These are phyloP conservation scores for Verticillium nonalfalfae DNA, from an alignment of 2,329 filamentous ascomycete genomes.

Conservation along the genomic window DNA sequence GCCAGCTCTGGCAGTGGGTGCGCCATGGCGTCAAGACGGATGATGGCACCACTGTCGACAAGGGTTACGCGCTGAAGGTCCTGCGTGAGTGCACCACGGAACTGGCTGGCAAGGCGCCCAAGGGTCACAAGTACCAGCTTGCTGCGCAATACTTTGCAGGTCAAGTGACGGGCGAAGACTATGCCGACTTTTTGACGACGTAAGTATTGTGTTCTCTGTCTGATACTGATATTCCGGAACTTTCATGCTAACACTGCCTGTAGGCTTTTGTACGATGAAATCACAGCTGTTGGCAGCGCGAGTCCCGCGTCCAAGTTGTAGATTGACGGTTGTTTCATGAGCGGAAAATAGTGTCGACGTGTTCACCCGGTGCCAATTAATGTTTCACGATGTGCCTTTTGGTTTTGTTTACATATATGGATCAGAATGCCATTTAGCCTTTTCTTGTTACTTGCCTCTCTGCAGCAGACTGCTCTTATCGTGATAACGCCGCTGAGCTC, in stretches of 20 bases:
- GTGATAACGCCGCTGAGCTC: no score
- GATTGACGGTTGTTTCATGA: constrained; percentile 11
- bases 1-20: constrained; percentile 96
- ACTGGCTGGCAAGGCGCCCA: constrained; percentile 66
- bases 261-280: constrained; percentile 82
- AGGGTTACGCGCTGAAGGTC: constrained; percentile 80
- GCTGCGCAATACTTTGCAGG: constrained; percentile 88
- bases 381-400: neutral
- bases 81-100: constrained; percentile 79
- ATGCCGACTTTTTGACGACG: constrained; percentile 90
- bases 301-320: constrained; percentile 58
- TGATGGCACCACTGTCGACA: constrained; percentile 89
- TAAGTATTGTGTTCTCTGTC: constrained; percentile 35
- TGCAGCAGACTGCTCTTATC: no score
- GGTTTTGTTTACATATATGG: neutral
- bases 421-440: constrained; percentile 2
- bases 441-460: no score
- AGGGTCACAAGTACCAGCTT: constrained; percentile 87
- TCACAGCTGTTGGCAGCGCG: constrained; percentile 64
- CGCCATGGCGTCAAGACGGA: constrained; percentile 67
- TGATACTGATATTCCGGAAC: neutral
- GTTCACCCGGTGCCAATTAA: neutral
- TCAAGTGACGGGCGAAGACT: constrained; percentile 95
- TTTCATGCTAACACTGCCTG: constrained; percentile 9
- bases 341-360: neutral